phyloP scores from a whole-genome alignment of 371 early-diverging fungal species.

The Dipsacomyces acuminosporus region DNA sequence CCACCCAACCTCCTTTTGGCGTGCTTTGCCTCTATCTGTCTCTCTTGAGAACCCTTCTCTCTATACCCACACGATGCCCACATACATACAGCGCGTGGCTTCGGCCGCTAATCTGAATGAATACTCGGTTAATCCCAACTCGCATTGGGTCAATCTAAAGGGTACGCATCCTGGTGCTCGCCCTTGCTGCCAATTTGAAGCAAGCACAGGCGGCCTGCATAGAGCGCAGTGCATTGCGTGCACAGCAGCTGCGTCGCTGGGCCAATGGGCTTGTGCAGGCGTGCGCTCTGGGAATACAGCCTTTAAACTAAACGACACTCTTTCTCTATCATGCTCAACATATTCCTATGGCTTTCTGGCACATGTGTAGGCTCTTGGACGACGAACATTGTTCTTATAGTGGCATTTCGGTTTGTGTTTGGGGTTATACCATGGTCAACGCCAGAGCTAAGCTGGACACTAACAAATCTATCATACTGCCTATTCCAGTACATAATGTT shows the following conservation, averaged over 20 bases:
- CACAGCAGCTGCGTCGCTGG: too few species aligned
- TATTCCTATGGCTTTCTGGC: too few species aligned
- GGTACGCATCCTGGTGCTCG: constrained; percentile 23
- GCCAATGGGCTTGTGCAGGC: too few species aligned
- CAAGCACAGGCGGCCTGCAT: too few species aligned
- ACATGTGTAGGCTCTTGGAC: constrained; percentile 78
- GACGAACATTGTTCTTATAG: constrained; percentile 73
- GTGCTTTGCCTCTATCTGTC: background rate
- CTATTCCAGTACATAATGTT: constrained; percentile 90
- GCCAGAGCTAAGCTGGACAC: constrained; percentile 90
- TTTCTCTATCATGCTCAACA: background rate
- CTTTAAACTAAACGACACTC: too few species aligned
- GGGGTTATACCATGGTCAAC: constrained; percentile 85
- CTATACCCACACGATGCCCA: constrained; percentile 6
- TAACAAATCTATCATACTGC: constrained; percentile 89
- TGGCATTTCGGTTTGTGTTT: constrained; percentile 75
- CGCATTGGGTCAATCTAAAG: constrained; percentile 50
- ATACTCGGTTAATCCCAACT: constrained; percentile 47
- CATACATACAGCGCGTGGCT: constrained; percentile 41
- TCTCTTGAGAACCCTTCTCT: background rate
- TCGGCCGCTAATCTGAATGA: constrained; percentile 46
- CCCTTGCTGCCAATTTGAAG: too few species aligned
- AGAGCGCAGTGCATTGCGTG: too few species aligned
- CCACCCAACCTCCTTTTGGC: too few species aligned
- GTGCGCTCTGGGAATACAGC: background rate